Evolutionary conservation across 495 filamentous ascomycete genomes (phyloP).

Genomic region (Xylaria venustula): DNA sequence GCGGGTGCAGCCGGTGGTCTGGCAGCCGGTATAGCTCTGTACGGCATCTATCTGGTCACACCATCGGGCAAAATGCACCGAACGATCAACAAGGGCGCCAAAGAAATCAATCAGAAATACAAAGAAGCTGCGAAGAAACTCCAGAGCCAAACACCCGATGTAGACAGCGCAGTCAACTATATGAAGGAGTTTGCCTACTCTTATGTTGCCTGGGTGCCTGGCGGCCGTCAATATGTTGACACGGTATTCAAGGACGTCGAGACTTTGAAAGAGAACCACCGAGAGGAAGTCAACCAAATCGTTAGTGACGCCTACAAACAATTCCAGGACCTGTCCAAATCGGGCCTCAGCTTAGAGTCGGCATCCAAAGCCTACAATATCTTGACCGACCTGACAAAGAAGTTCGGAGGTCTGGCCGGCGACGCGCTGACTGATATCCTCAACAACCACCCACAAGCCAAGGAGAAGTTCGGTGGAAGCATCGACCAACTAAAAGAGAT

Average conservation of each 20-base stretch:
- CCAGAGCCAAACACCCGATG: conserved; percentile 53
- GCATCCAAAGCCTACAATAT: conserved; percentile 52
- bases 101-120: conserved; percentile 52
- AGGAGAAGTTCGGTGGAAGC: conserved; percentile 64
- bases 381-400: conserved; percentile 50
- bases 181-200: conserved; percentile 56
- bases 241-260: conserved; percentile 63
- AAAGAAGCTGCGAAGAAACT: conserved; percentile 50
- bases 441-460: conserved; percentile 63
- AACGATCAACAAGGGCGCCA: conserved; percentile 46
- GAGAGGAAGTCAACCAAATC: conserved; percentile 61
- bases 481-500: conserved; percentile 61
- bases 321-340: conserved; percentile 48
- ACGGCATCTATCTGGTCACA: conserved; percentile 56
- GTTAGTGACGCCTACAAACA: conserved; percentile 59
- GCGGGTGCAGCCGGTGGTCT: conserved; percentile 51
- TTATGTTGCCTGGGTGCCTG: conserved; percentile 66
- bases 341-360: conserved; percentile 51
- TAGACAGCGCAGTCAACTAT: conserved; percentile 57
- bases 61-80: conserved; percentile 52
- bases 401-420: conserved; percentile 53
- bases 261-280: conserved; percentile 55
- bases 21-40: conserved; percentile 31
- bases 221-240: conserved; percentile 60
- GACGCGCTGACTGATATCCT: conserved; percentile 58